phyloP scores from a whole-genome alignment of 73 alveolate genomes.

The Effrenium voratum region DNA sequence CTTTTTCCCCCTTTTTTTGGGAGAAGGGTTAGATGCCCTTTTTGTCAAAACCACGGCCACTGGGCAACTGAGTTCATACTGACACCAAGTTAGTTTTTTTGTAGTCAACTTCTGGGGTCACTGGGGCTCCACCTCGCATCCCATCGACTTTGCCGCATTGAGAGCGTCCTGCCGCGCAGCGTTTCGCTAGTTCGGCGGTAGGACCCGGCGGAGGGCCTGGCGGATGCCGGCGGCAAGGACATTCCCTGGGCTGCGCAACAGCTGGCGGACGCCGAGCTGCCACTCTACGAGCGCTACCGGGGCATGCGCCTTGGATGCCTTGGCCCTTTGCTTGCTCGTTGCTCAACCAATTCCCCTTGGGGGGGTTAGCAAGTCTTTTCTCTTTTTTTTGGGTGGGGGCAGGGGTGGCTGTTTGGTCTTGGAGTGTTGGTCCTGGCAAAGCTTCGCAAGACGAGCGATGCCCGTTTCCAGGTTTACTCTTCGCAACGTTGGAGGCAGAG shows the following conservation, averaged over 20 bases:
- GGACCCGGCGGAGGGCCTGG: conserved; percentile 74
- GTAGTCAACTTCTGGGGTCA: too few species aligned
- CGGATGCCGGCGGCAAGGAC: background rate
- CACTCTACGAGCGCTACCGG: conserved; percentile 50
- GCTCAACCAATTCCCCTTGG: background rate
- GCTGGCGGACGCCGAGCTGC: background rate
- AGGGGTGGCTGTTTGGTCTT: background rate
- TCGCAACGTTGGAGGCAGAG: conserved; percentile 45
- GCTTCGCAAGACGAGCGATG: too few species aligned
- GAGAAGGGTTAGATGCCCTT: too few species aligned
- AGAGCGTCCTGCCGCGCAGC: too few species aligned
- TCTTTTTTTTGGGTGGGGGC: background rate
- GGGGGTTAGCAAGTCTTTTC: background rate
- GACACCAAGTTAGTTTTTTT: too few species aligned
- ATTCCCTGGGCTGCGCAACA: conserved; percentile 34
- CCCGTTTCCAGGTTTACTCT: conserved; percentile 23
- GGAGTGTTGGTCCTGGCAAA: too few species aligned
- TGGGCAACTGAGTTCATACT: too few species aligned
- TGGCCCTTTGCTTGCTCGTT: background rate
- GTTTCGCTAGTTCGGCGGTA: background rate
- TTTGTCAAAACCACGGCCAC: too few species aligned
- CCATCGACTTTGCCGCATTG: too few species aligned
- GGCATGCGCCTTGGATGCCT: conserved; percentile 24
- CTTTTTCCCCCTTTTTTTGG: too few species aligned
- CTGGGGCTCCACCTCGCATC: too few species aligned